Percentiles rank a stretch among this genome's conserved stretches.
Conservation (phyloP, 495 filamentous ascomycete species). For the Penicillium argentinense region DNA sequence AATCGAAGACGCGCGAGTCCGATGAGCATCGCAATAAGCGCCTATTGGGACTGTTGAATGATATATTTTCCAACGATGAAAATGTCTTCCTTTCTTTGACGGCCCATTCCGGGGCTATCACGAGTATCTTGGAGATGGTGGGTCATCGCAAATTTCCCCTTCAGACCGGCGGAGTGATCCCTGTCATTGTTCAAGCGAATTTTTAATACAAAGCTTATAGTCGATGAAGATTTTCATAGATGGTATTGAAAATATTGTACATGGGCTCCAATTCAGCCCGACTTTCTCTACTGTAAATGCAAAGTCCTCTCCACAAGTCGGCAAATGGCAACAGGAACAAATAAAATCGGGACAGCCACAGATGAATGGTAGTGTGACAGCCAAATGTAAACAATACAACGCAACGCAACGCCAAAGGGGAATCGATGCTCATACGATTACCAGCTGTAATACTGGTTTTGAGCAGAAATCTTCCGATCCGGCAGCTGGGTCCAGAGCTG, state of each 20-base stretch:
- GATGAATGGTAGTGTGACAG: conserved; percentile 6
- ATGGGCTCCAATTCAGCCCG: conserved; percentile 23
- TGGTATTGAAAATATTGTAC: conserved; percentile 23
- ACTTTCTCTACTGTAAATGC: conserved; percentile 27
- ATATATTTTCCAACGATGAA: conserved; percentile 62
- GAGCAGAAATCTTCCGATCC: conserved; percentile 58
- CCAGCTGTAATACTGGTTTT: conserved; percentile 89
- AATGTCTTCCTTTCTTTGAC: conserved; percentile 67
- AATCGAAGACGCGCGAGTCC: conserved; percentile 53
- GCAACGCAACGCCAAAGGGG: conserved; percentile 22
- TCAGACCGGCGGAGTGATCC: conserved; percentile 69
- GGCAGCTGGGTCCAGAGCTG: conserved; percentile 85
- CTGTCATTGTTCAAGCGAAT: conserved; percentile 63
- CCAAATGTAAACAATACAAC: conserved; percentile 27
- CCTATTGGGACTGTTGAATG: conserved; percentile 55
- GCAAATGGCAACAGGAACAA: conserved; percentile 13
- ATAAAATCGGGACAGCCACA: conserved; percentile 15
- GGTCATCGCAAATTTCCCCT: conserved; percentile 66
- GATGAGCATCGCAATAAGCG: conserved; percentile 56
- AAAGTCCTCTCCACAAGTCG: conserved; percentile 15
- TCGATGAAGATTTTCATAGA: background rate
- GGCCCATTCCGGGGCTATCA: conserved; percentile 72
- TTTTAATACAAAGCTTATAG: background rate
- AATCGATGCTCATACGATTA: conserved; percentile 38
- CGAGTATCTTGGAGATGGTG: conserved; percentile 56